Evolutionary conservation across 495 filamentous ascomycete species (phyloP).

Genomic region (Sphaerosporella brunnea): DNA sequence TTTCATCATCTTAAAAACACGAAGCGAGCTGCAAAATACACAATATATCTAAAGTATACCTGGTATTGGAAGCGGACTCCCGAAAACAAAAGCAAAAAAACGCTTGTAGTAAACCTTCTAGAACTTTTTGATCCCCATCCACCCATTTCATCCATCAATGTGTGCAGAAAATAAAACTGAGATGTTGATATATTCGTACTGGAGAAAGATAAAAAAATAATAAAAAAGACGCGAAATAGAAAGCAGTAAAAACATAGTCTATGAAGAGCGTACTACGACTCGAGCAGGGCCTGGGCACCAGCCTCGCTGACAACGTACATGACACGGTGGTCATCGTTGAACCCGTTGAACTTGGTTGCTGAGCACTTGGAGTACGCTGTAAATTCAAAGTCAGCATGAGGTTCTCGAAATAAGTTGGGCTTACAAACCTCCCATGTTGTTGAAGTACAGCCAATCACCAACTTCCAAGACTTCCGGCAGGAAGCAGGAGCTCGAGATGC

Average conservation of each 20-base stretch:
- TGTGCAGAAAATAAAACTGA: too few relatives aligned
- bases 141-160: too few relatives aligned
- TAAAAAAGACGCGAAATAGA: too few relatives aligned
- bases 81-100: too few relatives aligned
- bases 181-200: too few relatives aligned
- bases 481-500: conserved; percentile 57
- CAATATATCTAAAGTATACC: too few relatives aligned
- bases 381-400: conserved; percentile 10
- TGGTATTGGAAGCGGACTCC: too few relatives aligned
- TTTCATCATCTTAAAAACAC: too few relatives aligned
- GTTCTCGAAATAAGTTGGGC: background rate
- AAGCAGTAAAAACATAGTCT: background rate
- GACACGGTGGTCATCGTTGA: conserved; percentile 76
- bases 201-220: too few relatives aligned
- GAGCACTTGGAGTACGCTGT: conserved; percentile 91
- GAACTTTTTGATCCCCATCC: too few relatives aligned
- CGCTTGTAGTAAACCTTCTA: too few relatives aligned
- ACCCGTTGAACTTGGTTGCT: conserved; percentile 96
- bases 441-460: conserved; percentile 96
- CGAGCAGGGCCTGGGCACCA: conserved; percentile 58
- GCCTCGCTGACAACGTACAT: conserved; percentile 88
- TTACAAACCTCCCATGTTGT: conserved; percentile 62
- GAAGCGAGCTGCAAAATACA: too few relatives aligned
- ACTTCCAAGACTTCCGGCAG: conserved; percentile 61
- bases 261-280: background rate